Percentiles rank a stretch among this genome's conserved stretches.
These are phyloP conservation scores for Microcos paniculata DNA, from an alignment of 345 rosid species.

Conservation along the genomic window DNA sequence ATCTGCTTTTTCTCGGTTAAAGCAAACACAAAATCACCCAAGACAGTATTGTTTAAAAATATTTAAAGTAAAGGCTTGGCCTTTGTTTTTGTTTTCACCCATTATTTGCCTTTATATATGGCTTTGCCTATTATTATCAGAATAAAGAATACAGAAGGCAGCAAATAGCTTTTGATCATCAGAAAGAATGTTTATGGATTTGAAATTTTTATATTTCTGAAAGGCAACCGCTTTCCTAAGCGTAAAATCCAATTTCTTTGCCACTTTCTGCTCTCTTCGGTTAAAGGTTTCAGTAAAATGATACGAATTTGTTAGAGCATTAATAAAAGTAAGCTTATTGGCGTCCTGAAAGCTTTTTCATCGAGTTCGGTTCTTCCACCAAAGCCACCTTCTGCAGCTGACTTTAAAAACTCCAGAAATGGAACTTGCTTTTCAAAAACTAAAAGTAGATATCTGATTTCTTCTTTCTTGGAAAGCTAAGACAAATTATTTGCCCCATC, in stretches of 20 bases:
- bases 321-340: slow-evolving; percentile 35
- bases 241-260: slow-evolving; percentile 17
- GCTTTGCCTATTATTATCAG: too few species aligned
- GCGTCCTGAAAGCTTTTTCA: slow-evolving; percentile 13
- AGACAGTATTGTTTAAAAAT: background rate
- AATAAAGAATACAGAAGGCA: background rate
- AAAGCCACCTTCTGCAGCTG: slow-evolving; percentile 22
- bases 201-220: background rate
- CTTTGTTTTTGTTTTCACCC: background rate
- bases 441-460: slow-evolving; percentile 37
- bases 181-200: background rate
- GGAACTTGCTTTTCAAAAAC: slow-evolving; percentile 31
- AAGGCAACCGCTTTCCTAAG: background rate
- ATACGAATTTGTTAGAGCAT: background rate
- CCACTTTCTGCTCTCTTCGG: slow-evolving; percentile 10
- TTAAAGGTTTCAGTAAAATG: slow-evolving; percentile 17
- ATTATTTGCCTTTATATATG: background rate
- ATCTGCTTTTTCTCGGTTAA: background rate
- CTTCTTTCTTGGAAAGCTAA: slow-evolving; percentile 20
- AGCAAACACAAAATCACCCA: background rate
- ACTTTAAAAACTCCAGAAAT: slow-evolving; percentile 30
- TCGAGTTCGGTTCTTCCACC: slow-evolving; percentile 11
- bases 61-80: background rate
- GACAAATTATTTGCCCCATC: background rate
- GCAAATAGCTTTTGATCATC: slow-evolving; percentile 1